Evolutionary conservation across 1,284 basidiomycete species (phyloP).

Genomic region (Austropuccinia psidii): DNA sequence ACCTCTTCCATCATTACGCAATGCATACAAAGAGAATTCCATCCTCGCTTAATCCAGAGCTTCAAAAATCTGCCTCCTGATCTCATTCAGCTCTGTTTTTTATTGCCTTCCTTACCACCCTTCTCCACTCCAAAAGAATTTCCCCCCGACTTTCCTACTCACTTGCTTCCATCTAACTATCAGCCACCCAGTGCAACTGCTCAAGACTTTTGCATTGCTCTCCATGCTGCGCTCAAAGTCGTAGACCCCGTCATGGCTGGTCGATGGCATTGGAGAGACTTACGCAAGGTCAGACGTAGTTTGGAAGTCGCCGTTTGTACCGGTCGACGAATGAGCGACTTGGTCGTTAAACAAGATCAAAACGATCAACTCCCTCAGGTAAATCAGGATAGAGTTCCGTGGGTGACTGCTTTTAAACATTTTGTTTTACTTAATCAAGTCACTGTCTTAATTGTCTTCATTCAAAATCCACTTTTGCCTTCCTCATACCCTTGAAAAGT

Average conservation of each 20-base stretch:
- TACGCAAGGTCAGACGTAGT: conserved; percentile 75
- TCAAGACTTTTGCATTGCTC: conserved; percentile 55
- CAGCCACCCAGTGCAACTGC: conserved; percentile 45
- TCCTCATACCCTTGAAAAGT: neutral
- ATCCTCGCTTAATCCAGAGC: conserved; percentile 11
- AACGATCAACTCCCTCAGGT: conserved; percentile 38
- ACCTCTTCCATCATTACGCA: neutral
- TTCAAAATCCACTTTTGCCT: neutral
- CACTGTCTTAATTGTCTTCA: neutral
- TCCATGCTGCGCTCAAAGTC: conserved; percentile 62
- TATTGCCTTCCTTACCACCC: conserved; percentile 16
- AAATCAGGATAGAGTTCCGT: conserved; percentile 51
- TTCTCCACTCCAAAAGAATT: conserved; percentile 30
- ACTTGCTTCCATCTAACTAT: conserved; percentile 3
- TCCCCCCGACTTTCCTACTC: conserved; percentile 13
- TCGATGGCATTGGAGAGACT: conserved; percentile 93
- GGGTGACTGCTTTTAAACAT: conserved; percentile 32
- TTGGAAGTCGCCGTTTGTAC: conserved; percentile 71
- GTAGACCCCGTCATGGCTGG: conserved; percentile 69
- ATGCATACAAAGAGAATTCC: conserved; percentile 28
- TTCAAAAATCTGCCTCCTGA: neutral
- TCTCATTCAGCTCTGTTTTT: conserved; percentile 5
- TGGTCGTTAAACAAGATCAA: conserved; percentile 56
- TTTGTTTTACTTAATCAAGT: conserved; percentile 38
- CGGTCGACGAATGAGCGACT: conserved; percentile 61